Percentiles rank a stretch among this genome's conserved stretches.
Evolutionary conservation across 176 grass and related monocot genomes (phyloP).

Genomic region (Thinopyrum elongatum): DNA sequence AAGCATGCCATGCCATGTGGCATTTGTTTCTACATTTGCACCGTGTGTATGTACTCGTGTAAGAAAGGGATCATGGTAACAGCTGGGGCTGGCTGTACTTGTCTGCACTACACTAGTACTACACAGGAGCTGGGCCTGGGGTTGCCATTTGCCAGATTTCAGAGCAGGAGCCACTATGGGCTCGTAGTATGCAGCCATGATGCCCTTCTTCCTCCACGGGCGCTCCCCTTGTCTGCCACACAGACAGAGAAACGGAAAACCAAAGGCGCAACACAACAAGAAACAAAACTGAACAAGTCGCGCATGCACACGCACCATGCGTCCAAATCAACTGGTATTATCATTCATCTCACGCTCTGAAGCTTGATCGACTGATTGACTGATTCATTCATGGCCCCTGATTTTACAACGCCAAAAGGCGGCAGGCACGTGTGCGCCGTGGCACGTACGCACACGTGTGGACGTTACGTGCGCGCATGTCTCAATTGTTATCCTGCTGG

Average conservation of each 20-base stretch:
- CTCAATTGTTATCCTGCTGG: slow-evolving; percentile 22
- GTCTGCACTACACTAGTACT: not conserved
- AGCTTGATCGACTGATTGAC: not conserved
- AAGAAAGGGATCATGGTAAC: not conserved
- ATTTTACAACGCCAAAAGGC: not conserved
- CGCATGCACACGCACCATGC: too few relatives aligned
- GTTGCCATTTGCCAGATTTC: not conserved
- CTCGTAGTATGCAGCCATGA: not conserved
- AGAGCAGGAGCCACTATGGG: too few relatives aligned
- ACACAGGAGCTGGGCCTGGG: not conserved
- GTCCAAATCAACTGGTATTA: too few relatives aligned
- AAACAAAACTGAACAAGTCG: too few relatives aligned
- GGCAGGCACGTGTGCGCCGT: not conserved
- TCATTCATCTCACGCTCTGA: not conserved
- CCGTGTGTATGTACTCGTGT: not conserved
- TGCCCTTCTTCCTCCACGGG: not conserved
- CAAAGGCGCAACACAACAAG: too few relatives aligned
- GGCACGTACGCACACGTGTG: slow-evolving; percentile 27
- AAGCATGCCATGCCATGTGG: not conserved
- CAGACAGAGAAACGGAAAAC: too few relatives aligned
- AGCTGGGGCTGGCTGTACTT: not conserved
- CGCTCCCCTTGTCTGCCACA: not conserved
- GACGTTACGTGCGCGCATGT: not conserved
- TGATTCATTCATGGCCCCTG: not conserved
- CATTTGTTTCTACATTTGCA: not conserved